Conservation (phyloP, 352 stramenopile species). For the Phytophthora colocasiae region DNA sequence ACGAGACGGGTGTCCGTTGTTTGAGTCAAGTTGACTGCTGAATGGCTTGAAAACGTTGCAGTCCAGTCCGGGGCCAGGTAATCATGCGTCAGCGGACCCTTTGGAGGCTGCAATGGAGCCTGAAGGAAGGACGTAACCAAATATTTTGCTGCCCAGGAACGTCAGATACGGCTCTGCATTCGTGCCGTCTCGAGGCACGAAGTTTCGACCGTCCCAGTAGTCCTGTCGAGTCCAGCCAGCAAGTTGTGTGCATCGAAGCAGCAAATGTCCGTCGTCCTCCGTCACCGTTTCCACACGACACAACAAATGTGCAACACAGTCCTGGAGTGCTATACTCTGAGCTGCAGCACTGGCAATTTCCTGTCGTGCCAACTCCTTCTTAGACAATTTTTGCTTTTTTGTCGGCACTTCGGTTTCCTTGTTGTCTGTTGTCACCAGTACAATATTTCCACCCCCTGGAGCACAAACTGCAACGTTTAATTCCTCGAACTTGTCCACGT, state of each 20-base stretch:
- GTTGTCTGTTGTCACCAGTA: neutral
- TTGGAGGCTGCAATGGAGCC: constrained; percentile 6
- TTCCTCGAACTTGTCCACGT: constrained; percentile 67
- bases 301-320: constrained; percentile 72
- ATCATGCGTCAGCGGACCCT: constrained; percentile 22
- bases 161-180: constrained; percentile 66
- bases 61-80: constrained; percentile 17
- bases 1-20: constrained; percentile 10
- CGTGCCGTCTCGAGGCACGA: constrained; percentile 49
- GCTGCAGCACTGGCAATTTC: constrained; percentile 39
- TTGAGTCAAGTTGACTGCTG: constrained; percentile 14
- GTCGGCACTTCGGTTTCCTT: constrained; percentile 9
- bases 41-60: constrained; percentile 5
- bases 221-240: constrained; percentile 57
- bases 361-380: constrained; percentile 54
- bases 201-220: constrained; percentile 88
- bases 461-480: constrained; percentile 56
- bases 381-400: constrained; percentile 68
- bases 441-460: constrained; percentile 41
- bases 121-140: constrained; percentile 64
- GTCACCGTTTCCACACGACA: constrained; percentile 72
- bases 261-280: constrained; percentile 72
- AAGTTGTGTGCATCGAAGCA: constrained; percentile 74
- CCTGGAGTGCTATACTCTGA: constrained; percentile 50
- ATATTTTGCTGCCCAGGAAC: constrained; percentile 85